These are phyloP conservation scores for Alternaria sp. DNA, from an alignment of 2,329 filamentous ascomycete species.

Conservation along the genomic window DNA sequence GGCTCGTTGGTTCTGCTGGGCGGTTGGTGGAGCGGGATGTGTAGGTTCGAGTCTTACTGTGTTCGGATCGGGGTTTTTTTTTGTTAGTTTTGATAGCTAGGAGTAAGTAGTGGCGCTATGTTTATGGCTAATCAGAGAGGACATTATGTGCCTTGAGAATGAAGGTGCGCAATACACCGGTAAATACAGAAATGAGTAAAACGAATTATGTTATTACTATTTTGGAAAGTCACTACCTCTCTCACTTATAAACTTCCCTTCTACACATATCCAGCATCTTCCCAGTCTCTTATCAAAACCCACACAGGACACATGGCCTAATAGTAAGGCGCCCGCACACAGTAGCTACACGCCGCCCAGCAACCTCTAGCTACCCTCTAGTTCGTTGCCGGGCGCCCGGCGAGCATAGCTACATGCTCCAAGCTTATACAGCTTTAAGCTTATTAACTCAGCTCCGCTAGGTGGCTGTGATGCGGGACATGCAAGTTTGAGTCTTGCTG, in stretches of 20 bases:
- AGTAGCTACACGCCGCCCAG: neutral
- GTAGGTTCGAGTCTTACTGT: neutral
- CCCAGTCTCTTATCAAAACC: neutral
- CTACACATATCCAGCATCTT: neutral
- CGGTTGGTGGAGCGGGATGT: neutral
- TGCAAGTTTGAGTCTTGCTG: neutral
- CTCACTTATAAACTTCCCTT: neutral
- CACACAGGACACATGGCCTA: neutral
- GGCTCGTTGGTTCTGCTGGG: neutral
- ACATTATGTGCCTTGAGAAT: rapidly evolving
- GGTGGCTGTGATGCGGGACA: neutral
- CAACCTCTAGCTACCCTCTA: no score
- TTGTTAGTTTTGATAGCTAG: neutral
- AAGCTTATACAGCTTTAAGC: no score
- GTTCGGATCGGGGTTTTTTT: neutral
- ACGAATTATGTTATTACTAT: no score
- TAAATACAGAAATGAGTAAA: neutral
- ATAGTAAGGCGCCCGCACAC: neutral
- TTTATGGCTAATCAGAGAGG: neutral
- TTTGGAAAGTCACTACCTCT: neutral
- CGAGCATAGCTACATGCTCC: no score
- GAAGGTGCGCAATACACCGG: rapidly evolving
- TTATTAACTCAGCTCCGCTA: neutral
- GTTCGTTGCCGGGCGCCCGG: no score
- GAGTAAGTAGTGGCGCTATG: rapidly evolving